Evolutionary conservation across 805 yeast genomes (phyloP).

Genomic region (Saturnispora halmiae): DNA sequence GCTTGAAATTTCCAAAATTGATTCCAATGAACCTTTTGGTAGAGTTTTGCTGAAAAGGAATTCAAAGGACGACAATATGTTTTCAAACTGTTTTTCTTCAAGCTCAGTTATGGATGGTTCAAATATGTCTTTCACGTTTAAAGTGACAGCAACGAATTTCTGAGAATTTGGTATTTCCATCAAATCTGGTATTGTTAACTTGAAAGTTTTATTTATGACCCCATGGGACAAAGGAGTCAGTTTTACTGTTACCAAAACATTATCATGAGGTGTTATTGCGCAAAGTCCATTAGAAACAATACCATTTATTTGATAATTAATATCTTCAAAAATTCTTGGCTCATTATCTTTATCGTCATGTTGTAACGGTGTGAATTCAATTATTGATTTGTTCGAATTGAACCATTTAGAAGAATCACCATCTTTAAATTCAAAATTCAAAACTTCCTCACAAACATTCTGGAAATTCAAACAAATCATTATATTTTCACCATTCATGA

Average conservation of each 20-base stretch:
- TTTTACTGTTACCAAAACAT: conserved; percentile 5
- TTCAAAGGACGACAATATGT: conserved; percentile 18
- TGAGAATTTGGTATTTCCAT: conserved; percentile 9
- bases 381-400: conserved; percentile 14
- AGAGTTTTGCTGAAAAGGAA: conserved; percentile 12
- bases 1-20: conserved; percentile 1
- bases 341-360: conserved; percentile 9
- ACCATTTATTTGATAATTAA: conserved; percentile 2
- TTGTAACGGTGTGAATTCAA: conserved; percentile 6
- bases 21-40: background rate
- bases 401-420: conserved; percentile 19
- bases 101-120: conserved; percentile 33
- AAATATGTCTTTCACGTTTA: conserved; percentile 22
- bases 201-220: conserved; percentile 13
- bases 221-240: conserved; percentile 15
- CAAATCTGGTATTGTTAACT: conserved; percentile 11
- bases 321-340: conserved; percentile 2
- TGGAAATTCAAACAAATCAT: conserved; percentile 22
- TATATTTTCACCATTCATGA: conserved; percentile 11
- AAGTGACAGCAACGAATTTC: conserved; percentile 18
- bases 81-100: conserved; percentile 18
- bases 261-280: conserved; percentile 3
- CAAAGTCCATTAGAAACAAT: conserved; percentile 1
- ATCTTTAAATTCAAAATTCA: conserved; percentile 33
- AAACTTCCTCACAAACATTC: conserved; percentile 30